phyloP scores from a whole-genome alignment of 768 basidiomycete genomes.

The Agrocybe praecox region DNA sequence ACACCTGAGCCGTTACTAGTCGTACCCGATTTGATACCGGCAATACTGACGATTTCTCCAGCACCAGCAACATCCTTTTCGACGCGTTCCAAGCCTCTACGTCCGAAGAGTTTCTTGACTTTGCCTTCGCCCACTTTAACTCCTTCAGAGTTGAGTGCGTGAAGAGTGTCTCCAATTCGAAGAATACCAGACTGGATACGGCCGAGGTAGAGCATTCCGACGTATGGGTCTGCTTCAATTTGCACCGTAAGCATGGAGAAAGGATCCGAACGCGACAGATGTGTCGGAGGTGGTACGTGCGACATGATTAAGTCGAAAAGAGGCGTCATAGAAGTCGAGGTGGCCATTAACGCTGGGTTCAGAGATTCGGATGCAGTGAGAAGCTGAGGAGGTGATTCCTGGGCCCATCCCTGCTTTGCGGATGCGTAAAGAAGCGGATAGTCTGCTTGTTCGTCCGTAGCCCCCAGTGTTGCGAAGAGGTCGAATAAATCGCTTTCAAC shows the following conservation, averaged over 20 bases:
- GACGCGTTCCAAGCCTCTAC: constrained; percentile 41
- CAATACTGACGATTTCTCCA: constrained; percentile 51
- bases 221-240: constrained; percentile 52
- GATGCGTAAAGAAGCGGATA: constrained; percentile 54
- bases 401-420: constrained; percentile 54
- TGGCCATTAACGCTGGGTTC: constrained; percentile 3
- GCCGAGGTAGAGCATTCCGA: constrained; percentile 51
- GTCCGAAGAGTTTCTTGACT: constrained; percentile 46
- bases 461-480: constrained; percentile 51
- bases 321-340: constrained; percentile 38
- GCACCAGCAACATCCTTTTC: constrained; percentile 48
- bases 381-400: constrained; percentile 22
- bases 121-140: constrained; percentile 52
- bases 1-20: constrained; percentile 26
- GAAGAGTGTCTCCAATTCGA: constrained; percentile 38
- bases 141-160: constrained; percentile 41
- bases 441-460: constrained; percentile 52
- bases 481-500: constrained; percentile 55
- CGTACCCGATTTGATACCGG: constrained; percentile 40
- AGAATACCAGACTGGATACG: constrained; percentile 45
- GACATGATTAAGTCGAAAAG: constrained; percentile 49
- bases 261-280: constrained; percentile 37
- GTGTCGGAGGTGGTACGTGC: constrained; percentile 42
- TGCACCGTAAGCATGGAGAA: constrained; percentile 56
- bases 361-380: constrained; percentile 17